phyloP scores from a whole-genome alignment of 331 rosid genomes.

The Telfairia occidentalis region DNA sequence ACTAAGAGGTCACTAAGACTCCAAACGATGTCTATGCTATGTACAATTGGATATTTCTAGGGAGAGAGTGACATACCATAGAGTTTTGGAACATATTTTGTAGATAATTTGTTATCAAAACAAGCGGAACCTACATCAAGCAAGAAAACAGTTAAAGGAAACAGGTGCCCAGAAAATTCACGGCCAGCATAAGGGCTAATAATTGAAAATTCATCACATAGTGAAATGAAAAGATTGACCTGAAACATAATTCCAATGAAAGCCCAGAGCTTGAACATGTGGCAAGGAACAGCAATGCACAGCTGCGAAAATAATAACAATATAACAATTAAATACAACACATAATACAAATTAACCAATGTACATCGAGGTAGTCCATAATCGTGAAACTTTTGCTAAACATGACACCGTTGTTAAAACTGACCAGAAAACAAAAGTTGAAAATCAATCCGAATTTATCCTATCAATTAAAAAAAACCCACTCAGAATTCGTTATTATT shows the following conservation, averaged over 20 bases:
- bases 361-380: neutral
- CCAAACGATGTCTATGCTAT: neutral
- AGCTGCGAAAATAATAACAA: conserved; percentile 36
- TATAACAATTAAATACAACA: neutral
- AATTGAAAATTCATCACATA: neutral
- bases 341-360: neutral
- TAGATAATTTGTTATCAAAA: conserved; percentile 67
- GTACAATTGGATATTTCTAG: neutral
- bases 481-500: neutral
- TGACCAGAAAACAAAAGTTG: neutral
- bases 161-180: neutral
- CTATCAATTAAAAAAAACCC: too few species aligned
- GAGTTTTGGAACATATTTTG: conserved; percentile 67
- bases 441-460: too few species aligned
- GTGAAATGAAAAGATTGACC: conserved; percentile 26
- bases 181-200: neutral
- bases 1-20: too few species aligned
- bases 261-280: conserved; percentile 90
- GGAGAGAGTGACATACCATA: conserved; percentile 40
- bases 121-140: conserved; percentile 58
- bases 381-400: neutral
- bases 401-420: neutral
- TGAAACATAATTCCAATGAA: conserved; percentile 79
- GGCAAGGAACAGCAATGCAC: conserved; percentile 96
- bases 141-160: neutral